A percentile compares a stretch with the other conserved stretches of the same genome.
phyloP scores from a whole-genome alignment of 495 filamentous ascomycete genomes.

The Sabuloglossum arenarium region DNA sequence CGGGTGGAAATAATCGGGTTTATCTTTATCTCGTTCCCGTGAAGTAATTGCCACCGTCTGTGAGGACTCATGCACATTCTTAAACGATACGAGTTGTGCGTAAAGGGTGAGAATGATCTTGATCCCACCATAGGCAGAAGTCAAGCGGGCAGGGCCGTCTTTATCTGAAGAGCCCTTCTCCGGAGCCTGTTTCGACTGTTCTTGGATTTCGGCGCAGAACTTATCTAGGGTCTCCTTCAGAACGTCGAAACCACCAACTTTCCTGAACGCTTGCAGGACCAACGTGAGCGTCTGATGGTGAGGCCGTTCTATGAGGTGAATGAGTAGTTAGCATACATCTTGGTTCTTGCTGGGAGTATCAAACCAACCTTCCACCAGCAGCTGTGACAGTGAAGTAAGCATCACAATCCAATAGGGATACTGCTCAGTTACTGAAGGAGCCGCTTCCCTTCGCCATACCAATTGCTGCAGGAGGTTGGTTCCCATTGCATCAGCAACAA shows the following conservation, averaged over 20 bases:
- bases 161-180: constrained; percentile 13
- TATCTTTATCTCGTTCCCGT: constrained; percentile 32
- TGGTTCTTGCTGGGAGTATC: neutral
- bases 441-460: constrained; percentile 21
- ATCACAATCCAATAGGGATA: constrained; percentile 68
- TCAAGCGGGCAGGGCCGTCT: constrained; percentile 25
- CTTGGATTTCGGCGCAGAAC: constrained; percentile 46
- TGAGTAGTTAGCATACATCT: constrained; percentile 2
- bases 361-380: constrained; percentile 48
- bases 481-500: constrained; percentile 62
- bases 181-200: constrained; percentile 18
- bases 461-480: constrained; percentile 48
- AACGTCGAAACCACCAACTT: constrained; percentile 47
- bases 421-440: constrained; percentile 23
- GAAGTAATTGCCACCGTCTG: constrained; percentile 41
- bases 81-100: constrained; percentile 48
- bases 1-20: constrained; percentile 44
- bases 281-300: constrained; percentile 51
- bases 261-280: constrained; percentile 71
- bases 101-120: constrained; percentile 76
- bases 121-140: constrained; percentile 44
- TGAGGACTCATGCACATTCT: constrained; percentile 53
- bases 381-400: constrained; percentile 50
- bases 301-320: constrained; percentile 27
- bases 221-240: constrained; percentile 50